Conservation (phyloP, 495 filamentous ascomycete species). For the Pyrenula massariospora region DNA sequence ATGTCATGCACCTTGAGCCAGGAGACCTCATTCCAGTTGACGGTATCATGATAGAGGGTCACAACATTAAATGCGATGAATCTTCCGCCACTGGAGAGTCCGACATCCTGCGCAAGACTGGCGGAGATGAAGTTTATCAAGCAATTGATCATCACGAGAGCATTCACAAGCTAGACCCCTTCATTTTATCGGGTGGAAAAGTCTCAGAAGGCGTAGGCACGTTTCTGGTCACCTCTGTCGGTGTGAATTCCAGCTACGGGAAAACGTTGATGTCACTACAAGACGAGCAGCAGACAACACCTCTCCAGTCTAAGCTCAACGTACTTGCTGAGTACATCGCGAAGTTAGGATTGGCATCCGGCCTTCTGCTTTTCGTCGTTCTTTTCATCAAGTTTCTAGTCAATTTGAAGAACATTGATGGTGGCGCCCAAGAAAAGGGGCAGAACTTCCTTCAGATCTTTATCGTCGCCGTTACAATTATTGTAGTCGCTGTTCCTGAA, state of each 20-base stretch:
- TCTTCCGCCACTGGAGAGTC: conserved; percentile 80
- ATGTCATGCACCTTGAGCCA: conserved; percentile 74
- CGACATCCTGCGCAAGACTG: conserved; percentile 61
- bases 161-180: conserved; percentile 80
- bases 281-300: conserved; percentile 83
- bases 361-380: conserved; percentile 77
- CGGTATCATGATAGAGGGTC: conserved; percentile 62
- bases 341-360: conserved; percentile 76
- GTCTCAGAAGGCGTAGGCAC: conserved; percentile 85
- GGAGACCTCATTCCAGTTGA: conserved; percentile 81
- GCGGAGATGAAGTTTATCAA: conserved; percentile 65
- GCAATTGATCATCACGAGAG: conserved; percentile 67
- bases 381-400: conserved; percentile 84
- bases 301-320: conserved; percentile 89
- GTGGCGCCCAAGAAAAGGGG: conserved; percentile 60
- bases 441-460: conserved; percentile 85
- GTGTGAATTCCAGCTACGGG: conserved; percentile 79
- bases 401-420: conserved; percentile 37
- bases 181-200: conserved; percentile 86
- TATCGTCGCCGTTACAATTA: conserved; percentile 88
- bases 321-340: conserved; percentile 86
- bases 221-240: conserved; percentile 78
- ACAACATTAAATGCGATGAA: conserved; percentile 71
- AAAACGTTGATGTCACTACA: conserved; percentile 90
- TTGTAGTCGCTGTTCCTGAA: conserved; percentile 92